Evolutionary conservation across 371 early-diverging fungal genomes (phyloP).

Genomic region (Nematocida displodere): DNA sequence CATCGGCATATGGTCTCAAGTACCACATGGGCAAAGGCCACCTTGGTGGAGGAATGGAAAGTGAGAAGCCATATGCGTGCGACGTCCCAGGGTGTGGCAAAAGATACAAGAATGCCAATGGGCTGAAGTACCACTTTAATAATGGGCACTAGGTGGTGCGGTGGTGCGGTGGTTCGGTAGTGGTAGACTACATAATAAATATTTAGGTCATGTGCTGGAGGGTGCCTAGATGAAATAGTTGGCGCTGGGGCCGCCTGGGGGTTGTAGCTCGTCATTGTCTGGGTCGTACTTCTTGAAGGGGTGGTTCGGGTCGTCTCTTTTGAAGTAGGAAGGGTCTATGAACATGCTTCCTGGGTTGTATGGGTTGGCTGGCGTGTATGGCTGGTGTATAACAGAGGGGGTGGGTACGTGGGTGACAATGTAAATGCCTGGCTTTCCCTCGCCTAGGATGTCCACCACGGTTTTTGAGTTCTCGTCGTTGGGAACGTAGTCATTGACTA

Average conservation of each 20-base stretch:
- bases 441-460: background rate
- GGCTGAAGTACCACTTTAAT: conserved; percentile 84
- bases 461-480: background rate
- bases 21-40: conserved; percentile 66
- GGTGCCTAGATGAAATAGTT: background rate
- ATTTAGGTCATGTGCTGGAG: background rate
- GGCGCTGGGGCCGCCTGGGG: conserved; percentile 1
- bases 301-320: background rate
- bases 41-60: conserved; percentile 58
- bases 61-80: conserved; percentile 77
- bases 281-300: conserved; percentile 42
- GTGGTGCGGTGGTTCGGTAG: background rate
- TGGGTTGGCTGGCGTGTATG: background rate
- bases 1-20: conserved; percentile 66
- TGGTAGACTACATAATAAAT: background rate
- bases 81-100: conserved; percentile 76
- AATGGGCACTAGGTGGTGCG: conserved; percentile 69
- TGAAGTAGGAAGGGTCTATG: conserved; percentile 7
- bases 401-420: background rate
- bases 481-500: background rate
- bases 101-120: conserved; percentile 88
- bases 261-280: conserved; percentile 43
- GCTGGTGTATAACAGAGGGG: background rate
- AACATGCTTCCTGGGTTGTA: background rate
- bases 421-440: background rate